A percentile compares a stretch with the other conserved stretches of the same genome.
These are phyloP conservation scores for Cyclotella baltica DNA, from an alignment of 108 stramenopile species.

Conservation along the genomic window DNA sequence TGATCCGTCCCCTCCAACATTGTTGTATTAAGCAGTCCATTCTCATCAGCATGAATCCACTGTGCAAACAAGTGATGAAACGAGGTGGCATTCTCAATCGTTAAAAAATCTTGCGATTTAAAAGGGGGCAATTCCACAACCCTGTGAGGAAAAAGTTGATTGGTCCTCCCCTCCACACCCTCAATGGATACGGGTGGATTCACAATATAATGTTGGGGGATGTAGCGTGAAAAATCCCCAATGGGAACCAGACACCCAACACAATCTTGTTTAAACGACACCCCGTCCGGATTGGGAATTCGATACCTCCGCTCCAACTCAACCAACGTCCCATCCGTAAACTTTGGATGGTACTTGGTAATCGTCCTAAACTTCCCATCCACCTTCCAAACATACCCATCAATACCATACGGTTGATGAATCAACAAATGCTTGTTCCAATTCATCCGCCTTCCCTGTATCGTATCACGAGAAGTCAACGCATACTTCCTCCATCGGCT, in stretches of 20 bases:
- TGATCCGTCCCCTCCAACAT: constrained; percentile 18
- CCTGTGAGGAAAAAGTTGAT: constrained; percentile 20
- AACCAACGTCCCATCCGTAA: constrained; percentile 24
- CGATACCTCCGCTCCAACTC: constrained; percentile 11
- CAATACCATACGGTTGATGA: background rate
- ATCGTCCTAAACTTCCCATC: constrained; percentile 37
- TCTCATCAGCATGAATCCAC: constrained; percentile 25
- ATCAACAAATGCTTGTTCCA: constrained; percentile 17
- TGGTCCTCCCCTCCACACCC: constrained; percentile 25
- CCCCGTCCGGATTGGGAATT: constrained; percentile 6
- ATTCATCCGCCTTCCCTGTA: constrained; percentile 1
- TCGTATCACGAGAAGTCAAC: constrained; percentile 28
- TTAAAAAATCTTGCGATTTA: background rate
- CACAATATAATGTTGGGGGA: background rate
- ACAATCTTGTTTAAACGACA: constrained; percentile 28
- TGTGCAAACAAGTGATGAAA: constrained; percentile 19
- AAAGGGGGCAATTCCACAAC: constrained; percentile 19
- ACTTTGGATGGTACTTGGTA: constrained; percentile 23
- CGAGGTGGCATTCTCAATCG: constrained; percentile 12
- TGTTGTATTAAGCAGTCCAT: constrained; percentile 33
- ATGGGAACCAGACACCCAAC: constrained; percentile 25
- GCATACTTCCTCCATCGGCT: constrained; percentile 51
- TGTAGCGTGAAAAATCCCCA: background rate
- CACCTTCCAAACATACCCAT: constrained; percentile 33
- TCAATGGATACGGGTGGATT: constrained; percentile 32